These are phyloP conservation scores for Metschnikowia similis DNA, from an alignment of 805 yeast species.

Conservation along the genomic window DNA sequence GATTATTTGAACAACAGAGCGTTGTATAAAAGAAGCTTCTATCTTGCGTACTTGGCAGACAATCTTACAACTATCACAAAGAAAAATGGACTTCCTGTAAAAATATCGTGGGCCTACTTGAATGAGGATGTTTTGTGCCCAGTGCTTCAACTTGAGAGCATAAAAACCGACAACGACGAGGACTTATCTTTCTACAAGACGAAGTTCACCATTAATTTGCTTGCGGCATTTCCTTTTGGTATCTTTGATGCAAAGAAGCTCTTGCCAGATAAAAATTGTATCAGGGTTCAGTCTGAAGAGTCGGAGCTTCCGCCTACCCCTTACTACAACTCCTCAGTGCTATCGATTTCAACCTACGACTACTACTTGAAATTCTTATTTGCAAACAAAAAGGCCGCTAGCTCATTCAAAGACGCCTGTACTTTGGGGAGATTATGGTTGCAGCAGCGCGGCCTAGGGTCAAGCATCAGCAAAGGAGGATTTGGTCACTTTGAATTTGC, in stretches of 20 bases:
- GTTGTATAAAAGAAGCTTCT: constrained; percentile 83
- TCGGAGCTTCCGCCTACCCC: constrained; percentile 71
- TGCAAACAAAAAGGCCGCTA: constrained; percentile 69
- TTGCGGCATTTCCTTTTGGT: constrained; percentile 69
- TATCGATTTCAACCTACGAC: constrained; percentile 64
- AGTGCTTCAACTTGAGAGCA: constrained; percentile 58
- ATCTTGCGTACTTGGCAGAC: constrained; percentile 73
- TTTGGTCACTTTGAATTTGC: constrained; percentile 93
- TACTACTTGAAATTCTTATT: constrained; percentile 72
- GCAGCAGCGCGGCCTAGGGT: constrained; percentile 75
- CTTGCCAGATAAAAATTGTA: constrained; percentile 75
- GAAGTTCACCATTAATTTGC: constrained; percentile 64
- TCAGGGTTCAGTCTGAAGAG: constrained; percentile 56
- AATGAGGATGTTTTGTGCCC: constrained; percentile 81
- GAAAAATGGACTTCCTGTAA: constrained; percentile 56
- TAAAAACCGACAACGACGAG: constrained; percentile 42
- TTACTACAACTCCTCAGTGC: constrained; percentile 74
- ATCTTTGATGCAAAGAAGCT: constrained; percentile 72
- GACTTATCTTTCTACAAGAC: constrained; percentile 61
- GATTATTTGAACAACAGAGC: constrained; percentile 90
- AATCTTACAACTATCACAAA: constrained; percentile 51
- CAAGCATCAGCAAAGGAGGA: constrained; percentile 64
- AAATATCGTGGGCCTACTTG: constrained; percentile 57
- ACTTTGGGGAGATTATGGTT: constrained; percentile 87
- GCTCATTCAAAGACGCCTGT: constrained; percentile 82